Evolutionary conservation across 2,329 filamentous ascomycete species (phyloP), one percentile per base, ranked within the genome.

Genomic region (Saccharata proteae): DNA sequence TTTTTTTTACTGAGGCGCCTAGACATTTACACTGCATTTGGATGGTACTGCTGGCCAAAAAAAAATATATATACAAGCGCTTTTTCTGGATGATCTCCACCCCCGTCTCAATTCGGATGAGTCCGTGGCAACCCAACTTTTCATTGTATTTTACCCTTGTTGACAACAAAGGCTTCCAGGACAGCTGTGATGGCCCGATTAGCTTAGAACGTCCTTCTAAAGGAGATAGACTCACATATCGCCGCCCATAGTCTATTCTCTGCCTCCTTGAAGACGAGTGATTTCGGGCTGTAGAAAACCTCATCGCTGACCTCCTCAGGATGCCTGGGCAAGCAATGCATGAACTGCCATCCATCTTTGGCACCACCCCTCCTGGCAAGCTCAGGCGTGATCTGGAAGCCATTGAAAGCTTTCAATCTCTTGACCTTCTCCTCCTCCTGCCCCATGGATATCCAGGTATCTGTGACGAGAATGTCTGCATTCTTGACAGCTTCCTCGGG

Each of bases 401-500:
- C 86, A 17, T 71, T 69, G 54, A 98, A 98, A 2, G 76, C 84
- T 49, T 77, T 72, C 38, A 94, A 54, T 30, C 83, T 69, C 64
- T 80, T 79, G 43, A 76, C 67, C 22, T 75, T 67, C 58, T 98
- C 90, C 35, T 73, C 74, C 57, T 98, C 90, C 58, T 96, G 88
- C 27, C 90, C 90, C 90, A 98, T 98, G 2, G 84, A 93, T 18
- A 98, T 73, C 90, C 90, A 98, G 1, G 90, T 98, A 50, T 98
- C 90, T 1, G 90, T 98, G 14, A 96, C 85, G 36, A 98, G 65
- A 32, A 96, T 71, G 52, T 98, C 80, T 3, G 90, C 88, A 41
- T 77, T 64, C 61, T 81, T 81, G 50, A 94, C 75, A 2, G 68
- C 90, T 48, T 93, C 82, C 52, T 90, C 82, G 0, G 88, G 90